These are phyloP conservation scores for Leccinum boreale DNA, from an alignment of 768 basidiomycete species.

Conservation along the genomic window DNA sequence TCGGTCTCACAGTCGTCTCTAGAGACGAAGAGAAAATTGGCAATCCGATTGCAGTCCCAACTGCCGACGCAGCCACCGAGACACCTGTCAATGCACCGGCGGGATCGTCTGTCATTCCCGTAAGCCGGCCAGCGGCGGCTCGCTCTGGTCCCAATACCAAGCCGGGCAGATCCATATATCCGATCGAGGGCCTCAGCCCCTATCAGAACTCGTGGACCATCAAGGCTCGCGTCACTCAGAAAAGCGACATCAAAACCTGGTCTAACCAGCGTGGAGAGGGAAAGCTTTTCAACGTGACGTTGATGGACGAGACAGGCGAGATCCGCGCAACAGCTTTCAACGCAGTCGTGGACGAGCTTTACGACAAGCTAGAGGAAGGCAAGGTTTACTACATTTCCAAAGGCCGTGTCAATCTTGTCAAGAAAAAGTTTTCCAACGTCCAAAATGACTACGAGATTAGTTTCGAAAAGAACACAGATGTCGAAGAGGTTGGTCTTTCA, in stretches of 20 bases:
- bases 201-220: constrained; percentile 99
- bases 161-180: constrained; percentile 47
- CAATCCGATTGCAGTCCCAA: constrained; percentile 42
- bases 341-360: constrained; percentile 74
- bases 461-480: constrained; percentile 78
- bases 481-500: constrained; percentile 66
- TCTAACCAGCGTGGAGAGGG: constrained; percentile 90
- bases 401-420: constrained; percentile 90
- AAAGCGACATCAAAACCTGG: constrained; percentile 87
- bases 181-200: constrained; percentile 92
- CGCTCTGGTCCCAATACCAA: constrained; percentile 16
- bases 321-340: constrained; percentile 94
- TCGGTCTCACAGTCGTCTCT: constrained; percentile 58
- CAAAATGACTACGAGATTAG: constrained; percentile 90
- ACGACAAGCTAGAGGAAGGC: constrained; percentile 82
- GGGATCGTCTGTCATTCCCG: constrained; percentile 22
- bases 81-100: constrained; percentile 27
- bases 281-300: constrained; percentile 86
- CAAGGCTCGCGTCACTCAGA: constrained; percentile 88
- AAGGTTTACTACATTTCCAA: constrained; percentile 92
- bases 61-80: constrained; percentile 22
- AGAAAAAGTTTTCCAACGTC: constrained; percentile 92
- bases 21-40: constrained; percentile 72
- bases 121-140: constrained; percentile 11
- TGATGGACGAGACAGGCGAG: constrained; percentile 94